Evolutionary conservation across 2,329 filamentous ascomycete species (phyloP).

Genomic region (Ascochyta pisi): DNA sequence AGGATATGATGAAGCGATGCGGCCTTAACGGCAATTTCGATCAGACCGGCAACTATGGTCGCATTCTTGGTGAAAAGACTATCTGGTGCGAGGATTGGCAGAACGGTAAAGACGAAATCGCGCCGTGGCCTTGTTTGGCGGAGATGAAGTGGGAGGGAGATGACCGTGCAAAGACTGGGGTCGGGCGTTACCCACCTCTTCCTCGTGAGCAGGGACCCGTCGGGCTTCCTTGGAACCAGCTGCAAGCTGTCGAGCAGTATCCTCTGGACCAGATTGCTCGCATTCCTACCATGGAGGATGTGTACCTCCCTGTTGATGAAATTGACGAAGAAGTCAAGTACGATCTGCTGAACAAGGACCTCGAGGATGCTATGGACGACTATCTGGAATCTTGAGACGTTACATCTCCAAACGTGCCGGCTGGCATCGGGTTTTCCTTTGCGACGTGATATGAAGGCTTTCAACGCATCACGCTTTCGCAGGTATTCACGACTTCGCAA

Average conservation of each 20-base stretch:
- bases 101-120: conserved; percentile 44
- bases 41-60: conserved; percentile 32
- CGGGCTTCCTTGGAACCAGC: conserved; percentile 52
- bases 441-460: neutral
- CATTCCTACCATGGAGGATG: conserved; percentile 48
- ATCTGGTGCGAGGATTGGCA: conserved; percentile 49
- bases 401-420: neutral
- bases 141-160: conserved; percentile 58
- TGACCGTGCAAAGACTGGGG: conserved; percentile 53
- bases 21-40: conserved; percentile 31
- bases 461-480: neutral
- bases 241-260: conserved; percentile 47
- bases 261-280: conserved; percentile 48
- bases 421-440: neutral
- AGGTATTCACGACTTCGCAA: conserved; percentile 15
- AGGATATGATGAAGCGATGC: conserved; percentile 22
- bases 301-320: conserved; percentile 48
- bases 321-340: conserved; percentile 38
- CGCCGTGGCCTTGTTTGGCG: conserved; percentile 50
- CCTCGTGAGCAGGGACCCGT: conserved; percentile 52
- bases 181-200: conserved; percentile 52
- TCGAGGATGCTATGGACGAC: conserved; percentile 39
- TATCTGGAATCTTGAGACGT: conserved; percentile 25
- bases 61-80: conserved; percentile 49
- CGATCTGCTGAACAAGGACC: conserved; percentile 34